Percentiles rank a stretch among this genome's conserved stretches.
Evolutionary conservation across 768 basidiomycete species (phyloP).

Genomic region (Calocybe cyanea): DNA sequence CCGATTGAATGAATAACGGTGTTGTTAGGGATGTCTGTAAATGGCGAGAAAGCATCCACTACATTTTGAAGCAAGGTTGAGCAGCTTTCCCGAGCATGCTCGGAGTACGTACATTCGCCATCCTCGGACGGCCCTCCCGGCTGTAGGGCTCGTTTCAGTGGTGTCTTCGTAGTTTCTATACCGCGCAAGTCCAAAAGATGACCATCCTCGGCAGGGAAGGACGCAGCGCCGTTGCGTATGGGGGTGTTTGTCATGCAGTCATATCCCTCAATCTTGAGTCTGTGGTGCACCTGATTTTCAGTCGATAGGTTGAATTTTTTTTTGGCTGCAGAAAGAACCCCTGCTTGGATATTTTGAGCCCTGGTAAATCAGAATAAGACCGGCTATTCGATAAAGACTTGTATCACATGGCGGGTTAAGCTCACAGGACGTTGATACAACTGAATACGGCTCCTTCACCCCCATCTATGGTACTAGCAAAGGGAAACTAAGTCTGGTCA

Average conservation of each 20-base stretch:
- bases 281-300: too few species aligned
- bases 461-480: constrained; percentile 15
- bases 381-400: background rate
- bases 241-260: too few species aligned
- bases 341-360: constrained; percentile 15
- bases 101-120: constrained; percentile 7
- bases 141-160: constrained; percentile 4
- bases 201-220: too few species aligned
- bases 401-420: background rate
- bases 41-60: constrained; percentile 14
- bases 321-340: too few species aligned
- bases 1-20: constrained; percentile 12
- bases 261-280: too few species aligned
- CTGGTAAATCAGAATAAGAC: background rate
- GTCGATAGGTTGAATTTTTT: too few species aligned
- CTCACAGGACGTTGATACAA: constrained; percentile 11
- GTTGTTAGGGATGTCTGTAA: constrained; percentile 8
- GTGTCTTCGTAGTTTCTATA: too few species aligned
- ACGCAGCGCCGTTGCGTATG: too few species aligned
- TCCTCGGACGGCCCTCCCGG: constrained; percentile 10
- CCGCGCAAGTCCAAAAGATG: too few species aligned
- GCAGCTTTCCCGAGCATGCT: background rate
- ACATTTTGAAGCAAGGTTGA: background rate
- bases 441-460: constrained; percentile 10
- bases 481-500: constrained; percentile 7